A percentile compares a stretch with the other conserved stretches of the same genome.
Conservation (phyloP, 1,139 yeast genomes). For the Blastobotrys apis region DNA sequence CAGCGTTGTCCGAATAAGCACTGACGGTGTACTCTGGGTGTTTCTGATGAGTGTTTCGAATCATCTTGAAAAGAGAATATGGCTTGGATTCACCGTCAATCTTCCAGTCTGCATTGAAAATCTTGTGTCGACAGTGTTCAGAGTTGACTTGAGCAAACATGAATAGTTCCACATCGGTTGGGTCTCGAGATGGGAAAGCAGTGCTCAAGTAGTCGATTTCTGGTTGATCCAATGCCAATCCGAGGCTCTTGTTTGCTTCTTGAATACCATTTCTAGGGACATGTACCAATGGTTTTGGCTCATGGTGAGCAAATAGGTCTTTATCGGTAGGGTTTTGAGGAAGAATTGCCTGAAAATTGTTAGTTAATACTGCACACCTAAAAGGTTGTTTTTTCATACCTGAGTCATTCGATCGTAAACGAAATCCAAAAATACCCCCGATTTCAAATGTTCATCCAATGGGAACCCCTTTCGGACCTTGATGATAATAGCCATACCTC, state of each 20-base stretch:
- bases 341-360: conserved; percentile 1
- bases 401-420: conserved; percentile 97
- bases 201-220: conserved; percentile 80
- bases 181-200: conserved; percentile 88
- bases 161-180: conserved; percentile 95
- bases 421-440: conserved; percentile 56
- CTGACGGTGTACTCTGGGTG: conserved; percentile 81
- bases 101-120: conserved; percentile 98
- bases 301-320: conserved; percentile 71
- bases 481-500: conserved; percentile 76
- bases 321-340: conserved; percentile 54
- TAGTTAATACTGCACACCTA: no score
- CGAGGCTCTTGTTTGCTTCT: conserved; percentile 76
- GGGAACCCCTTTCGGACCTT: conserved; percentile 67
- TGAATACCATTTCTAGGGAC: conserved; percentile 58
- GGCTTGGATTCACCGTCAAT: conserved; percentile 79
- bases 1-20: conserved; percentile 97
- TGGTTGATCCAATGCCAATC: conserved; percentile 87
- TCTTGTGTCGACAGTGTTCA: conserved; percentile 98
- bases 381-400: no score
- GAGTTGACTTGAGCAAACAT: conserved; percentile 99
- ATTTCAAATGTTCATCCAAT: conserved; percentile 49
- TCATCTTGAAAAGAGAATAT: conserved; percentile 83
- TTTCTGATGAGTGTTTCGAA: conserved; percentile 82
- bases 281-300: conserved; percentile 81